Evolutionary conservation across 768 basidiomycete species (phyloP).

Genomic region (Trametes sanguinea): DNA sequence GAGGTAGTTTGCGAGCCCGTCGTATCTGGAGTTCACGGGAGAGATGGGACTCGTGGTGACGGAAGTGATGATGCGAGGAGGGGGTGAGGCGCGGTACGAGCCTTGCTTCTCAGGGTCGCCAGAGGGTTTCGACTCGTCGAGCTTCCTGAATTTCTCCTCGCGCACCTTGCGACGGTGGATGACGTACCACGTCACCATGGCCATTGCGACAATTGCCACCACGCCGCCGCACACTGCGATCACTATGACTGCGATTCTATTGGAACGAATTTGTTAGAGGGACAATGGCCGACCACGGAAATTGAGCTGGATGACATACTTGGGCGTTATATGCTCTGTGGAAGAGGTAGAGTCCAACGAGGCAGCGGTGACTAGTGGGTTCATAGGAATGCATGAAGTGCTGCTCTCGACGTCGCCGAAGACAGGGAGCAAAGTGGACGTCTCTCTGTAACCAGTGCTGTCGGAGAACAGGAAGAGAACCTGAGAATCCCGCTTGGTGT

Average conservation of each 20-base stretch:
- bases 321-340: slow-evolving; percentile 1
- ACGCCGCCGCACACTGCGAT: slow-evolving; percentile 41
- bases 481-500: slow-evolving; percentile 37
- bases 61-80: slow-evolving; percentile 9
- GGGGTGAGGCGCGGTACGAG: not conserved
- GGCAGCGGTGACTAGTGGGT: slow-evolving; percentile 9
- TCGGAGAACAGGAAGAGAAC: slow-evolving; percentile 50
- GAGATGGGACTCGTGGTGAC: slow-evolving; percentile 10
- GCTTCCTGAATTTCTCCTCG: slow-evolving; percentile 30
- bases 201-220: slow-evolving; percentile 42
- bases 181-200: slow-evolving; percentile 46
- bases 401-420: slow-evolving; percentile 29
- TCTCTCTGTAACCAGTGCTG: slow-evolving; percentile 40
- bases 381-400: slow-evolving; percentile 30
- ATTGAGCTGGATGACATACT: not conserved
- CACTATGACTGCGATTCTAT: slow-evolving; percentile 49
- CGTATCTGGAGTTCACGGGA: slow-evolving; percentile 8
- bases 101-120: slow-evolving; percentile 15
- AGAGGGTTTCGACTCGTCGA: slow-evolving; percentile 2
- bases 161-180: slow-evolving; percentile 38
- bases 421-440: slow-evolving; percentile 47
- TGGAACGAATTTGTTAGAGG: not conserved
- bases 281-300: not conserved
- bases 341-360: not conserved
- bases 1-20: slow-evolving; percentile 5